Percentiles rank a stretch among this genome's conserved stretches.
Evolutionary conservation across 1,284 basidiomycete genomes (phyloP).

Genomic region (Polyporus tsugae): DNA sequence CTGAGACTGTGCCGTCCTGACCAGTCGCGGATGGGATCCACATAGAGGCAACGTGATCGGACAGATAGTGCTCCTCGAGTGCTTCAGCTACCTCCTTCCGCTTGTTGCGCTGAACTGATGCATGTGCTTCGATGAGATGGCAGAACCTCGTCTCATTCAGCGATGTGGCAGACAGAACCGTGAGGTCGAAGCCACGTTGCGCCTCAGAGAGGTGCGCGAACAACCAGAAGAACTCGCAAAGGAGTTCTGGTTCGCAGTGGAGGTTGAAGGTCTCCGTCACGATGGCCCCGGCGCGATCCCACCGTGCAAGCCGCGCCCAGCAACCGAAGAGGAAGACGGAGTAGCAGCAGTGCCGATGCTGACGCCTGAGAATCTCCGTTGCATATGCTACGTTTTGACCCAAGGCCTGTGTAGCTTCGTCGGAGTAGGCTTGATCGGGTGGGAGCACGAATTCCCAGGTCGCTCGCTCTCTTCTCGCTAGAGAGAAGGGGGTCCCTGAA

Average conservation of each 20-base stretch:
- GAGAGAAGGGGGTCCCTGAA: not conserved
- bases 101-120: not conserved
- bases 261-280: conserved; percentile 20
- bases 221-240: conserved; percentile 23
- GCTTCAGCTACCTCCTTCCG: not conserved
- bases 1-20: not conserved
- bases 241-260: not conserved
- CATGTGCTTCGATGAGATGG: not conserved
- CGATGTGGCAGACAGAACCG: not conserved
- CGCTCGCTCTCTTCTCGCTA: not conserved
- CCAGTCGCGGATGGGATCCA: not conserved
- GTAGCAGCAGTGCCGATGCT: conserved; percentile 13
- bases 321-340: conserved; percentile 15
- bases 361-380: conserved; percentile 14
- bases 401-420: not conserved
- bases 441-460: not conserved
- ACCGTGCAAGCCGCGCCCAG: conserved; percentile 16
- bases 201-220: conserved; percentile 10
- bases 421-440: not conserved
- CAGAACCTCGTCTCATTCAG: not conserved
- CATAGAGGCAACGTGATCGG: conserved; percentile 4
- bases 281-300: conserved; percentile 24
- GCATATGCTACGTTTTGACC: conserved; percentile 19
- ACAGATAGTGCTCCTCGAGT: conserved; percentile 4
- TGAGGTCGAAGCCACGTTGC: conserved; percentile 16